Evolutionary conservation across 2,329 filamentous ascomycete species (phyloP).

Genomic region (Alternaria arbusti): DNA sequence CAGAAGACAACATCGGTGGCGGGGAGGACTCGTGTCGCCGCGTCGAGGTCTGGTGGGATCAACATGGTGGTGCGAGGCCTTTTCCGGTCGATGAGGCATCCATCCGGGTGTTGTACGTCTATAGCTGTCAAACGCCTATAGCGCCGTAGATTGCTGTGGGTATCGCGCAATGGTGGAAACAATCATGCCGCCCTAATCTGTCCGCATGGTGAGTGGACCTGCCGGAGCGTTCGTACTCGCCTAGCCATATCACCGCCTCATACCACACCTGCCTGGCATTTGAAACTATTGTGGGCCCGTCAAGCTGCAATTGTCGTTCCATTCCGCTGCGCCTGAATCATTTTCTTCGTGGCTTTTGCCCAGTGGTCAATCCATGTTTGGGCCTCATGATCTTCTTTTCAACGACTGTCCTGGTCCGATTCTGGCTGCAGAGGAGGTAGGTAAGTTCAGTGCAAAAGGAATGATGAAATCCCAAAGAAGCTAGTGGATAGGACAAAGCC

Average conservation of each 20-base stretch:
- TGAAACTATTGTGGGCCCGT: not conserved
- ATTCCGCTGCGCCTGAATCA: not conserved
- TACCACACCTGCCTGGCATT: not conserved
- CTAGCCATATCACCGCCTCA: constrained; percentile 1
- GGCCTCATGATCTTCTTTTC: not conserved
- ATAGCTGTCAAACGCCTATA: constrained; percentile 14
- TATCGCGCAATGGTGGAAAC: constrained; percentile 6
- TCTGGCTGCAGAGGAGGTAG: not conserved
- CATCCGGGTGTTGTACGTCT: constrained; percentile 6
- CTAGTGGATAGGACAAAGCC: not conserved
- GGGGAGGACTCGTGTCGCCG: constrained; percentile 12
- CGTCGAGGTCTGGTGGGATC: constrained; percentile 16
- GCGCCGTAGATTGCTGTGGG: constrained; percentile 8
- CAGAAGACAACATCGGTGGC: constrained; percentile 10
- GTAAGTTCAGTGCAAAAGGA: not conserved
- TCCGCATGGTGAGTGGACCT: constrained; percentile 19
- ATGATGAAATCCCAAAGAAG: not conserved
- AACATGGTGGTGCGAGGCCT: constrained; percentile 18
- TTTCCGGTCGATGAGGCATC: constrained; percentile 12
- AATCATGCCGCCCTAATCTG: constrained; percentile 13
- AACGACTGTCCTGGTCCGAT: not conserved
- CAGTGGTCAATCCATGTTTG: not conserved
- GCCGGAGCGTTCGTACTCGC: constrained; percentile 19
- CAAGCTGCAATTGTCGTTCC: not conserved
- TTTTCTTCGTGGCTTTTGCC: not conserved